These are phyloP conservation scores for Parathielavia hyrcaniae DNA, from an alignment of 495 filamentous ascomycete genomes.

Conservation along the genomic window DNA sequence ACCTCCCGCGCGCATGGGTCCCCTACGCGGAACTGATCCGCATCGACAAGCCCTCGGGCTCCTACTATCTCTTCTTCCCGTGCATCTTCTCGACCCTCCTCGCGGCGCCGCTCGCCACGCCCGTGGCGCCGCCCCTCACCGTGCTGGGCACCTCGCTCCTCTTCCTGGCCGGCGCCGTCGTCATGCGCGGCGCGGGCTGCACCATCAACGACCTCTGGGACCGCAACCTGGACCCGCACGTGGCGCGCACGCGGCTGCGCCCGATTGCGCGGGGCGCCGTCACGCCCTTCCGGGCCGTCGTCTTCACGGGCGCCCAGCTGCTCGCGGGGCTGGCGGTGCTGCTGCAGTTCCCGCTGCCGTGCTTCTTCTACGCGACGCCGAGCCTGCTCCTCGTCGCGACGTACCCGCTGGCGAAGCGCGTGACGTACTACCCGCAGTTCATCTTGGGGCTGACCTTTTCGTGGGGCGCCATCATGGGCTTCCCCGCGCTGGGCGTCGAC, in stretches of 20 bases:
- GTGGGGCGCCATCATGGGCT: slow-evolving; percentile 96
- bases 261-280: slow-evolving; percentile 85
- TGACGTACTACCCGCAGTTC: slow-evolving; percentile 91
- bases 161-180: slow-evolving; percentile 80
- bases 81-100: slow-evolving; percentile 84
- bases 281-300: slow-evolving; percentile 62
- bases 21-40: slow-evolving; percentile 92
- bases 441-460: slow-evolving; percentile 91
- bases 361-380: slow-evolving; percentile 82
- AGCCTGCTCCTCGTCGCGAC: slow-evolving; percentile 71
- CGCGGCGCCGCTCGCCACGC: slow-evolving; percentile 53
- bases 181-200: slow-evolving; percentile 98
- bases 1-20: slow-evolving; percentile 67
- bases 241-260: slow-evolving; percentile 77
- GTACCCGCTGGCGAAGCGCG: slow-evolving; percentile 88
- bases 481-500: slow-evolving; percentile 84
- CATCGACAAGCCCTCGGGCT: slow-evolving; percentile 89
- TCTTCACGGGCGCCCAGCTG: slow-evolving; percentile 78
- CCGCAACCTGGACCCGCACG: slow-evolving; percentile 82
- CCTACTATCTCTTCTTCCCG: slow-evolving; percentile 93
- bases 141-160: slow-evolving; percentile 61
- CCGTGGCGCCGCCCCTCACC: slow-evolving; percentile 52
- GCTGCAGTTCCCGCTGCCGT: slow-evolving; percentile 76
- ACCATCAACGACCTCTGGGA: slow-evolving; percentile 98
- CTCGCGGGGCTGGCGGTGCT: slow-evolving; percentile 75